Evolutionary conservation across 2,329 filamentous ascomycete species (phyloP), one percentile per base, ranked within the genome.

Genomic region (Phyllosticta ampelicida): DNA sequence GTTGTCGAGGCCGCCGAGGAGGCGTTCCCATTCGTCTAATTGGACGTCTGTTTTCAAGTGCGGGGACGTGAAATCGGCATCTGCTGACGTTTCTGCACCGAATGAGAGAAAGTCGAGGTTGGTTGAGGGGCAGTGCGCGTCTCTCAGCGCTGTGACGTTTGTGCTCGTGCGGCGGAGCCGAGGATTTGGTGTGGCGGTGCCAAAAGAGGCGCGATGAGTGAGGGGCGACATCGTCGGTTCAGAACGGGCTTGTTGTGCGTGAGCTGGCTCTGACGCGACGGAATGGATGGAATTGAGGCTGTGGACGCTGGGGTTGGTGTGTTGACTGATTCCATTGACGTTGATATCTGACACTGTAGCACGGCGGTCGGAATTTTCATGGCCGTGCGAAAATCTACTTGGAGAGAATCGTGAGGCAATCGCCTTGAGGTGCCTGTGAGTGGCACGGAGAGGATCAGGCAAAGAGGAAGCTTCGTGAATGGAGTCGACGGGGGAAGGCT

Each of bases 1-100:
- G 36, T 85, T 85, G 65, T 95, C 90, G 69, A 95, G 84, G 20
- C 86, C 86, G 3, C 86, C 85, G 1, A 95, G 78, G 0, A 95
- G 78, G 1, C 86, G 83, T 70, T 95, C 90, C 90, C 90, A 95
- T 65, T 94, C 89, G 0, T 83, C 78, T 9, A 84, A 75, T 18
- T 58, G 56, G 11, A 86, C 78, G 58, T 76, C 73, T 58, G 62
- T 54, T 61, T 69, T 73, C 62, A 48, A 72, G 69, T 61, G 60
- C 16, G 62, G 56, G n/a, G 68, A 63, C 21, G 54, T 54, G 54
- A 53, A 53, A 50, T 58, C 54, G 56, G 68, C 68, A 55, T 65
- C 68, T 19, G 51, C 29, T 16, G 68, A 67, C 52, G 64, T 67
- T 49, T 77, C 75, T 20, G 65, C 68, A 53, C 69, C 71, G 60